A percentile compares a stretch with the other conserved stretches of the same genome.
These are phyloP conservation scores for Aegilops speltoides DNA, from an alignment of 176 grass and related monocot genomes.

Conservation along the genomic window DNA sequence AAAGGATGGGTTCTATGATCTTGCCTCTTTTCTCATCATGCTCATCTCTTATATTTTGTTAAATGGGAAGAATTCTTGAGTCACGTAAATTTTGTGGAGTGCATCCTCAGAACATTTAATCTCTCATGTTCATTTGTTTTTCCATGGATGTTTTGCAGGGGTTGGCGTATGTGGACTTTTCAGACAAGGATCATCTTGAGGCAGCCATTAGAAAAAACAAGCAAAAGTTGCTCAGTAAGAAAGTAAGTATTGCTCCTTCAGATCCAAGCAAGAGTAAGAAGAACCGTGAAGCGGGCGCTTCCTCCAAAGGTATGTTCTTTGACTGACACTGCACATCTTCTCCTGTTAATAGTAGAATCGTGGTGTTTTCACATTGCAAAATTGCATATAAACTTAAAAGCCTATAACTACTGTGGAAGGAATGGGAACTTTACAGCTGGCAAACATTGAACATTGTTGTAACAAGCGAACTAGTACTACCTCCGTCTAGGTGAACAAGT, in stretches of 20 bases:
- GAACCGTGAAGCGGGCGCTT: conserved; percentile 34
- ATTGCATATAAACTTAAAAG: not conserved
- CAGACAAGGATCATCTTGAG: conserved; percentile 76
- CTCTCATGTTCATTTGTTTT: conserved; percentile 21
- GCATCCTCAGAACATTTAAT: conserved; percentile 4
- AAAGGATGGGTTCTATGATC: not conserved
- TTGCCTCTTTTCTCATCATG: not conserved
- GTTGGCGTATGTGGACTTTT: conserved; percentile 95
- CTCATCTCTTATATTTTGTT: not conserved
- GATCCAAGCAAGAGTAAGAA: conserved; percentile 81
- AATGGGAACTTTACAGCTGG: too few relatives aligned
- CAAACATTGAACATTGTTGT: too few relatives aligned
- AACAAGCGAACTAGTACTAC: too few relatives aligned
- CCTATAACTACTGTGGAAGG: not conserved
- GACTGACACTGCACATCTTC: not conserved
- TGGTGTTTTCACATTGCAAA: not conserved
- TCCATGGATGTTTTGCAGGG: conserved; percentile 46
- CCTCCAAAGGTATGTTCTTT: conserved; percentile 48
- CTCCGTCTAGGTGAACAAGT: too few relatives aligned
- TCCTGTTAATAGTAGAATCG: not conserved
- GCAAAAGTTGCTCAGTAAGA: conserved; percentile 62
- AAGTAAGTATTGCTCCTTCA: conserved; percentile 82
- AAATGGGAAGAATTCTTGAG: not conserved
- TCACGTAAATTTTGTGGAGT: not conserved
- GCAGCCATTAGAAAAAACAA: conserved; percentile 86